Evolutionary conservation across 2,329 filamentous ascomycete species (phyloP).

Genomic region (Beauveria scarabaeidicola): DNA sequence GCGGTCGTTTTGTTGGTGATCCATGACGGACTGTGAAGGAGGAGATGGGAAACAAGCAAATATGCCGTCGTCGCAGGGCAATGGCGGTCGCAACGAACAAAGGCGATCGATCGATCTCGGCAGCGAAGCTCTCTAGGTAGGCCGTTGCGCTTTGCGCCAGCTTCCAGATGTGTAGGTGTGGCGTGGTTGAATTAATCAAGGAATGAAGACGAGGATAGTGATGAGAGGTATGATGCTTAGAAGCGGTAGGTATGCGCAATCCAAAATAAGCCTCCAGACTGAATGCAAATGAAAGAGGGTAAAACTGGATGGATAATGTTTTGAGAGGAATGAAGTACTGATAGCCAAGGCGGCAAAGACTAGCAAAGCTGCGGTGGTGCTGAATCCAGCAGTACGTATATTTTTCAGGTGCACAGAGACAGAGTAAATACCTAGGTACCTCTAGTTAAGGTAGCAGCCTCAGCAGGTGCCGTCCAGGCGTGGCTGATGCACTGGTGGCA

Average conservation of each 20-base stretch:
- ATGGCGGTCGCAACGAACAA: neutral
- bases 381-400: neutral
- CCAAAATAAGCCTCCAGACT: neutral
- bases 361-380: neutral
- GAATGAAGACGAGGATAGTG: neutral
- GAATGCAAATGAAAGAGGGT: neutral
- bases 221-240: too few species aligned
- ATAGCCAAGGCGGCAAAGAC: neutral
- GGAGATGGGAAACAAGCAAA: neutral
- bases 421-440: too few species aligned
- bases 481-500: neutral
- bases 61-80: neutral
- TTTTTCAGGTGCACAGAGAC: neutral
- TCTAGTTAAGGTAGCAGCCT: too few species aligned
- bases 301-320: neutral
- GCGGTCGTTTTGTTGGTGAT: constrained; percentile 18
- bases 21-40: constrained; percentile 16
- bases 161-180: neutral
- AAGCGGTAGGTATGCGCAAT: neutral
- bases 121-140: neutral
- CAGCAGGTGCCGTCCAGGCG: neutral
- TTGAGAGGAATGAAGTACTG: neutral
- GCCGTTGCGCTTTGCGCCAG: neutral
- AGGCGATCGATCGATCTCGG: neutral
- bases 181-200: neutral